These are phyloP conservation scores for Trichoderma koningiopsis DNA, from an alignment of 2,329 filamentous ascomycete species.

Conservation along the genomic window DNA sequence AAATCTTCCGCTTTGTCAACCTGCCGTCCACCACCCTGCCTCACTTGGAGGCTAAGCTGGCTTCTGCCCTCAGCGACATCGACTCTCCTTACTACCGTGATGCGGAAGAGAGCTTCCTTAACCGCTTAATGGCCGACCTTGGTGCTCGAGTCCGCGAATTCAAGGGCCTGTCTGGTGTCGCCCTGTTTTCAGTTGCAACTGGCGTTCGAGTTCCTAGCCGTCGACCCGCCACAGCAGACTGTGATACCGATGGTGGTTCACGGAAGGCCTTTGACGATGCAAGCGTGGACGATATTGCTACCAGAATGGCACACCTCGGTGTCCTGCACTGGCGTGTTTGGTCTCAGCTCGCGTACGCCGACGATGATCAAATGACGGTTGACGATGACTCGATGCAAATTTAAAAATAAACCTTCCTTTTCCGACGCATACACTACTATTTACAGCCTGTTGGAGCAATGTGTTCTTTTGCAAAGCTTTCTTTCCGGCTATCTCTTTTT, in stretches of 20 bases:
- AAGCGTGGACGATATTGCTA: conserved; percentile 68
- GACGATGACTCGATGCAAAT: conserved; percentile 34
- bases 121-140: conserved; percentile 52
- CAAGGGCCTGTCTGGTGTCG: conserved; percentile 54
- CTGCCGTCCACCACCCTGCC: conserved; percentile 52
- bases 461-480: background rate
- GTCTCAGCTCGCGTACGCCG: conserved; percentile 70
- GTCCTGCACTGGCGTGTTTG: conserved; percentile 91
- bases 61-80: conserved; percentile 47
- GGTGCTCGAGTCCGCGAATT: conserved; percentile 55
- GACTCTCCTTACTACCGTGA: conserved; percentile 50
- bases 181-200: conserved; percentile 58
- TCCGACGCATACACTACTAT: background rate
- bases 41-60: conserved; percentile 53
- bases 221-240: conserved; percentile 41
- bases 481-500: background rate
- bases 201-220: conserved; percentile 49
- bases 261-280: conserved; percentile 54
- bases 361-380: conserved; percentile 43
- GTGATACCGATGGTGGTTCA: conserved; percentile 39
- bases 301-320: conserved; percentile 78
- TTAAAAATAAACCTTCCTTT: conserved; percentile 19
- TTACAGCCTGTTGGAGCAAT: too few species aligned
- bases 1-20: conserved; percentile 60
- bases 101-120: conserved; percentile 53